Percentiles rank a stretch among this genome's conserved stretches.
These are phyloP conservation scores for Epicoccum sorghinum DNA, from an alignment of 2,329 filamentous ascomycete genomes.

Conservation along the genomic window DNA sequence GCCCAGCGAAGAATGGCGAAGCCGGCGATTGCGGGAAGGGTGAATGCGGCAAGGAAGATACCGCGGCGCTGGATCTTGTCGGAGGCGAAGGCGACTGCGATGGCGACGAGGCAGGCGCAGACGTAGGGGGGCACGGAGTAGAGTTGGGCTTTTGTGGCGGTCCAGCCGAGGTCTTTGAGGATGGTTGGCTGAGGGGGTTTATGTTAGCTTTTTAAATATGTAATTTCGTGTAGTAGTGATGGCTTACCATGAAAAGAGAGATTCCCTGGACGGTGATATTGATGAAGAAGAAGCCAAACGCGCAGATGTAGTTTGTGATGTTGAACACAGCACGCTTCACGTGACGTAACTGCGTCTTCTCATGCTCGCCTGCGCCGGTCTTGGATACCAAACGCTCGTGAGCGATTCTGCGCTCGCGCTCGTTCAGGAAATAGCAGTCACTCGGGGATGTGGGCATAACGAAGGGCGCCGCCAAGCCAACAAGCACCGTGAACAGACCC, in stretches of 20 bases:
- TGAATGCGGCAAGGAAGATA: slow-evolving; percentile 45
- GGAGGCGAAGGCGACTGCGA: slow-evolving; percentile 43
- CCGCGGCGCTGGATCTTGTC: slow-evolving; percentile 48
- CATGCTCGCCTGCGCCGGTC: slow-evolving; percentile 53
- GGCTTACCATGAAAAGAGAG: slow-evolving; percentile 47
- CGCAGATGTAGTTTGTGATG: slow-evolving; percentile 66
- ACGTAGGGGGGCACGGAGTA: slow-evolving; percentile 50
- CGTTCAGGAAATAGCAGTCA: slow-evolving; percentile 58
- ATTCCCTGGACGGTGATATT: slow-evolving; percentile 64
- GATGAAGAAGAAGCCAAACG: slow-evolving; percentile 64
- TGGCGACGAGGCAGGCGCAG: slow-evolving; percentile 45
- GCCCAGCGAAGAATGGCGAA: slow-evolving; percentile 63
- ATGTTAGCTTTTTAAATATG: too few species aligned
- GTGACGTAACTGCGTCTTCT: slow-evolving; percentile 57
- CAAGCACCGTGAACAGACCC: slow-evolving; percentile 60
- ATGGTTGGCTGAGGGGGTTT: slow-evolving; percentile 41
- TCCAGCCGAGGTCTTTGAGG: slow-evolving; percentile 47
- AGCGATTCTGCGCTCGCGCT: slow-evolving; percentile 62
- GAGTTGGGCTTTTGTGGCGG: slow-evolving; percentile 46
- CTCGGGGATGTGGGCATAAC: slow-evolving; percentile 59
- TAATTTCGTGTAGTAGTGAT: too few species aligned
- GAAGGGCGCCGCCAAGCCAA: slow-evolving; percentile 57
- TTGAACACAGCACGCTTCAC: slow-evolving; percentile 60
- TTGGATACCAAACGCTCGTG: slow-evolving; percentile 58
- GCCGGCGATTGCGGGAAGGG: slow-evolving; percentile 54